A percentile compares a stretch with the other conserved stretches of the same genome.
phyloP scores from a whole-genome alignment of 805 yeast species.

The Suhomyces kilbournensis region DNA sequence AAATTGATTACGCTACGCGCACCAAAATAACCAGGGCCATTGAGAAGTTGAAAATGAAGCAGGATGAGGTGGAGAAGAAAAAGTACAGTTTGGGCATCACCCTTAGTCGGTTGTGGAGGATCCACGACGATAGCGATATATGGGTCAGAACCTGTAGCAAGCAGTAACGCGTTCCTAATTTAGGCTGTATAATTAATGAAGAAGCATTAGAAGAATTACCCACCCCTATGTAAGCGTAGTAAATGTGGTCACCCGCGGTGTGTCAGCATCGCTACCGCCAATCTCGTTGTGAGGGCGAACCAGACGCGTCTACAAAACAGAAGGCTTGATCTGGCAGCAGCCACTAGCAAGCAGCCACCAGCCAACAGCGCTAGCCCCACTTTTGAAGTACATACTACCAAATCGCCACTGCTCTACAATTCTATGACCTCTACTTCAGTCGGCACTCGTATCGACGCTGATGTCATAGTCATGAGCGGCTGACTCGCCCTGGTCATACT shows the following conservation, averaged over 20 bases:
- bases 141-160: constrained; percentile 37
- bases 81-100: constrained; percentile 41
- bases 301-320: not conserved
- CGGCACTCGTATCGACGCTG: not conserved
- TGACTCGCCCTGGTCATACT: not conserved
- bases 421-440: no score
- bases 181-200: constrained; percentile 6
- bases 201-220: not conserved
- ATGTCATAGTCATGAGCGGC: not conserved
- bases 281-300: not conserved
- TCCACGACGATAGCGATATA: constrained; percentile 38
- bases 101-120: constrained; percentile 43
- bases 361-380: not conserved
- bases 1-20: constrained; percentile 41
- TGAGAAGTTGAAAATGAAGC: constrained; percentile 36
- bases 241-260: not conserved
- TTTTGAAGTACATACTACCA: not conserved
- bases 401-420: not conserved
- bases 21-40: constrained; percentile 39
- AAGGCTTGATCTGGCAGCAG: not conserved
- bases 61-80: constrained; percentile 41
- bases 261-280: not conserved
- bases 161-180: constrained; percentile 7
- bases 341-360: not conserved
- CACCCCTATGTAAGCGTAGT: no score